A percentile compares a stretch with the other conserved stretches of the same genome.
Conservation (phyloP, 768 basidiomycete species). For the Dacryopinax spathularia region DNA sequence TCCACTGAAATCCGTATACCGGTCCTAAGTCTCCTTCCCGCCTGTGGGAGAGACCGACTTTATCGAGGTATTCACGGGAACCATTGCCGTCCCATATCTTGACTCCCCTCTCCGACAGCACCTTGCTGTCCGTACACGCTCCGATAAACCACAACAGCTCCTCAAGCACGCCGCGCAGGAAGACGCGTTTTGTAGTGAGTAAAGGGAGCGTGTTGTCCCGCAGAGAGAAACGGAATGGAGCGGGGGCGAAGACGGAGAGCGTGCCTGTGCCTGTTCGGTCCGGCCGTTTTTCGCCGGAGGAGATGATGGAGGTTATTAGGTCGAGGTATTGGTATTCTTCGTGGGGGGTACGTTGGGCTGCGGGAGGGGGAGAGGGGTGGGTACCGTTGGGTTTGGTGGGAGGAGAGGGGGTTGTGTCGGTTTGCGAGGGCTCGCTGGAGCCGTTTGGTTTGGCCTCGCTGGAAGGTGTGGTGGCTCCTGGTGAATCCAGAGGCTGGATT, state of each 20-base stretch:
- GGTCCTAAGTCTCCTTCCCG: slow-evolving; percentile 89
- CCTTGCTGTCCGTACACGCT: slow-evolving; percentile 66
- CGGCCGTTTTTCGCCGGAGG: slow-evolving; percentile 59
- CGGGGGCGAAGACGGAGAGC: slow-evolving; percentile 81
- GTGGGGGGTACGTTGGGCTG: slow-evolving; percentile 6
- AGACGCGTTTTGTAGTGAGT: slow-evolving; percentile 90
- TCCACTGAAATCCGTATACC: slow-evolving; percentile 95
- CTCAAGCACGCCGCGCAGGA: slow-evolving; percentile 77
- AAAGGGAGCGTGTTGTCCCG: slow-evolving; percentile 62
- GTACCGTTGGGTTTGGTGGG: background rate
- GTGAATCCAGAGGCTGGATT: background rate
- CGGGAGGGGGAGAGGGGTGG: background rate
- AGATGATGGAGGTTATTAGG: slow-evolving; percentile 63
- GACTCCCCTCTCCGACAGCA: slow-evolving; percentile 66
- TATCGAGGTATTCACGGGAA: slow-evolving; percentile 70
- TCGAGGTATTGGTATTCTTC: slow-evolving; percentile 84
- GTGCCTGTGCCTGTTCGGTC: slow-evolving; percentile 96
- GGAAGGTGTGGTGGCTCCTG: background rate
- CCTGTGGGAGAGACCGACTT: slow-evolving; percentile 66
- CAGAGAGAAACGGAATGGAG: slow-evolving; percentile 78
- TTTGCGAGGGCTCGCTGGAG: background rate
- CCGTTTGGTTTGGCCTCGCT: background rate
- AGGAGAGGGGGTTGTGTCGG: background rate
- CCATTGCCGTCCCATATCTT: slow-evolving; percentile 99
- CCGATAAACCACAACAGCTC: slow-evolving; percentile 90